phyloP scores from a whole-genome alignment of 108 stramenopile species.

The Pseudonitzschia multiseries region DNA sequence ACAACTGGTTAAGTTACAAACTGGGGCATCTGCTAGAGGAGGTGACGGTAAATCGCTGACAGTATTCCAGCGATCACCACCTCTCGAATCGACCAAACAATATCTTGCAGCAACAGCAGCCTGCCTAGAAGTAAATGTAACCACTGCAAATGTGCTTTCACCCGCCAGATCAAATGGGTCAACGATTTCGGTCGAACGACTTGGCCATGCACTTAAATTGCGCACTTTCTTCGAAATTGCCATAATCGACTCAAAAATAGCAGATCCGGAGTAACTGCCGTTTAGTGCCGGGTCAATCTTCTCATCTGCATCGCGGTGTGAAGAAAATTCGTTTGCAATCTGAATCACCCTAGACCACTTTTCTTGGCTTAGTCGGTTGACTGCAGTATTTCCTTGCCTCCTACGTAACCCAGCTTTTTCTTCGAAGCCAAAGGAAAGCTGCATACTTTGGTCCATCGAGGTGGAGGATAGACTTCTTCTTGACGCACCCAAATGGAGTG shows the following conservation, averaged over 20 bases:
- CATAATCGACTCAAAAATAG: conserved; percentile 3
- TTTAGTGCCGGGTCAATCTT: conserved; percentile 20
- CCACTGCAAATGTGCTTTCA: conserved; percentile 84
- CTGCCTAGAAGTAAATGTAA: conserved; percentile 86
- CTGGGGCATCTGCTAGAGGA: conserved; percentile 85
- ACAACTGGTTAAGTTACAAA: conserved; percentile 64
- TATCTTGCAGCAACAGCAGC: conserved; percentile 85
- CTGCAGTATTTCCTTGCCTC: background rate
- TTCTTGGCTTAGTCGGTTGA: background rate
- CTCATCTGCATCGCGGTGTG: conserved; percentile 9
- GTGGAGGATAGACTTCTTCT: background rate
- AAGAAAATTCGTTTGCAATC: conserved; percentile 27
- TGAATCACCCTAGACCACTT: conserved; percentile 32
- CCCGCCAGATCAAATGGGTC: conserved; percentile 48
- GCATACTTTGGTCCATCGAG: conserved; percentile 18
- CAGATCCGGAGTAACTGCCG: conserved; percentile 24
- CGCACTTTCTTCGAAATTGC: conserved; percentile 5
- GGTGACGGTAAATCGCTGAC: conserved; percentile 65
- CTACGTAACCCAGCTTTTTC: conserved; percentile 29
- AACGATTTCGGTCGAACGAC: conserved; percentile 24
- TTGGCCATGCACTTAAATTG: background rate
- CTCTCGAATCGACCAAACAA: conserved; percentile 81
- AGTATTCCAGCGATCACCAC: conserved; percentile 65
- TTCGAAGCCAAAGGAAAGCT: conserved; percentile 29
- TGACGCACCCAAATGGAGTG: background rate